These are phyloP conservation scores for Pezicula carpinea DNA, from an alignment of 2,329 filamentous ascomycete species.

Conservation along the genomic window DNA sequence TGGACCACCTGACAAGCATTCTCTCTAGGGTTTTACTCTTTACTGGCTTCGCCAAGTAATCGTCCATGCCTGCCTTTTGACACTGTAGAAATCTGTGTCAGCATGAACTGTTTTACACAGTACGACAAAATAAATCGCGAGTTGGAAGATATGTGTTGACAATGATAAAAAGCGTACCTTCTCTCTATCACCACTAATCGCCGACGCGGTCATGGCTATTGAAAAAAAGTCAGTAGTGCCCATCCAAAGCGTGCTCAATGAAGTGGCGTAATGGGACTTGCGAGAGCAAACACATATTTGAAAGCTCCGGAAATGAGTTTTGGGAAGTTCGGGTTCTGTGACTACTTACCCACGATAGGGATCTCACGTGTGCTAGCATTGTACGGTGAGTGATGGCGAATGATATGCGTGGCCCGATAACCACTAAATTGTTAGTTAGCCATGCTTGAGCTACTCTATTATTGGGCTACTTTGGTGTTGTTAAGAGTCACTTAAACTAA, in stretches of 20 bases:
- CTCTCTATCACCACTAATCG: slow-evolving; percentile 71
- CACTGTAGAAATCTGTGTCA: slow-evolving; percentile 36
- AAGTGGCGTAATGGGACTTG: too few relatives aligned
- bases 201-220: slow-evolving; percentile 71
- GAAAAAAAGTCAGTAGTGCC: too few relatives aligned
- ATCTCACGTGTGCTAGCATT: slow-evolving; percentile 54
- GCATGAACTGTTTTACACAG: too few relatives aligned
- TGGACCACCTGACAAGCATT: slow-evolving; percentile 68
- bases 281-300: too few relatives aligned
- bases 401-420: slow-evolving; percentile 69
- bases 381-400: slow-evolving; percentile 65
- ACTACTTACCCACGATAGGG: slow-evolving; percentile 51
- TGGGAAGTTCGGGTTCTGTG: too few relatives aligned
- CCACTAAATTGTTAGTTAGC: slow-evolving; percentile 33
- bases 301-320: too few relatives aligned
- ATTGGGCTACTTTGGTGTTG: too few relatives aligned
- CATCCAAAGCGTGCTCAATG: too few relatives aligned
- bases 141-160: too few relatives aligned
- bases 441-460: too few relatives aligned
- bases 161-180: slow-evolving; percentile 34
- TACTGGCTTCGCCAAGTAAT: slow-evolving; percentile 70
- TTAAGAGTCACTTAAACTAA: too few relatives aligned
- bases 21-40: slow-evolving; percentile 62
- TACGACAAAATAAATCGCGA: too few relatives aligned
- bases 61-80: slow-evolving; percentile 69